Evolutionary conservation across 2,329 filamentous ascomycete species (phyloP).

Genomic region (Aspergillus candidus): DNA sequence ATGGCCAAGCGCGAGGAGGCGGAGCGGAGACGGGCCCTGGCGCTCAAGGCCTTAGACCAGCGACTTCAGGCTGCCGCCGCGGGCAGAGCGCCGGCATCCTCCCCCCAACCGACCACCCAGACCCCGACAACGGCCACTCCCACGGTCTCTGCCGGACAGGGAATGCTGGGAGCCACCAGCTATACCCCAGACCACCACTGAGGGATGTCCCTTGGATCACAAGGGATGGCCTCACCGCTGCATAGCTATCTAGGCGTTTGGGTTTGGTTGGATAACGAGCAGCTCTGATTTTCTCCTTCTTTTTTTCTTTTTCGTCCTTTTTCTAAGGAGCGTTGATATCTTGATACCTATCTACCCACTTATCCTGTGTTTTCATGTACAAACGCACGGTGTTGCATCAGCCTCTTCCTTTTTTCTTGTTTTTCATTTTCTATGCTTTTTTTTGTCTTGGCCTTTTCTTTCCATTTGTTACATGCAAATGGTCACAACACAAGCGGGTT

Average conservation of each 20-base stretch:
- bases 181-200: constrained; percentile 58
- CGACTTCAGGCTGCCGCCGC: constrained; percentile 76
- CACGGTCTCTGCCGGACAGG: constrained; percentile 49
- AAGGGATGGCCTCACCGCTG: constrained; percentile 4
- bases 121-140: constrained; percentile 43
- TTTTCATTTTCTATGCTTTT: no score
- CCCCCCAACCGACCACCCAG: constrained; percentile 33
- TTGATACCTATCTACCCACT: no score
- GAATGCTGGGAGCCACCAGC: constrained; percentile 62
- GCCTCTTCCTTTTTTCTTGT: no score
- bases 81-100: constrained; percentile 41
- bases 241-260: constrained; percentile 11
- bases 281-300: no score
- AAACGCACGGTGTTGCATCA: no score
- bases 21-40: constrained; percentile 79
- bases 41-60: constrained; percentile 87
- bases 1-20: constrained; percentile 79
- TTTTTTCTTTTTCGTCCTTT: no score
- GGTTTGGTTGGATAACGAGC: constrained; percentile 1
- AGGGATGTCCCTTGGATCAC: constrained; percentile 1
- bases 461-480: no score
- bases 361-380: no score
- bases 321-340: no score
- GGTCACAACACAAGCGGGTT: no score
- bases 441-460: no score